Evolutionary conservation across 345 rosid species (phyloP).

Genomic region (Eucalyptus pumila): DNA sequence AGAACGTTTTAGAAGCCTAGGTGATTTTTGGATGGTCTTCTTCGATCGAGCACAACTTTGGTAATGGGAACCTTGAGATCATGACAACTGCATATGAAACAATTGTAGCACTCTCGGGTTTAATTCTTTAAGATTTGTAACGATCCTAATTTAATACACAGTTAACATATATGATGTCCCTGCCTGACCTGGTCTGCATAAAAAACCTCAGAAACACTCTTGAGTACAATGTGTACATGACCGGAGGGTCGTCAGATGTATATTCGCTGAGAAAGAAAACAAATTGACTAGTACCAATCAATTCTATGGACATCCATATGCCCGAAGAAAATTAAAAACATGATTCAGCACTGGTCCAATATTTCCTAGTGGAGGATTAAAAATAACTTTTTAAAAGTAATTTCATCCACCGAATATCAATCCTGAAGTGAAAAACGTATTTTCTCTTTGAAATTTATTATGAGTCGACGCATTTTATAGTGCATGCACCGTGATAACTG

Average conservation of each 20-base stretch:
- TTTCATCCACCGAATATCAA: not conserved
- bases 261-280: not conserved
- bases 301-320: not conserved
- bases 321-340: not conserved
- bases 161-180: not conserved
- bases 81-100: too few relatives aligned
- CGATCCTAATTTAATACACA: too few relatives aligned
- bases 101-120: too few relatives aligned
- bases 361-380: not conserved
- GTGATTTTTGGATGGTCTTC: too few relatives aligned
- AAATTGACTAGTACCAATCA: not conserved
- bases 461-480: not conserved
- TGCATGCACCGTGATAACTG: not conserved
- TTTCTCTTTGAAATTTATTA: not conserved
- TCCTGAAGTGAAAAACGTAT: not conserved
- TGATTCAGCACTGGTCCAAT: not conserved
- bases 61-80: too few relatives aligned
- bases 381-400: not conserved
- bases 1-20: too few relatives aligned
- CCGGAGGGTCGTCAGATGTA: not conserved
- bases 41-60: too few relatives aligned
- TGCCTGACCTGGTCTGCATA: not conserved
- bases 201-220: not conserved
- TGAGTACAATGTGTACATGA: not conserved
- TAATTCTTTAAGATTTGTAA: too few relatives aligned